phyloP scores from a whole-genome alignment of 2,329 filamentous ascomycete genomes.

The Aureobasidium musti region DNA sequence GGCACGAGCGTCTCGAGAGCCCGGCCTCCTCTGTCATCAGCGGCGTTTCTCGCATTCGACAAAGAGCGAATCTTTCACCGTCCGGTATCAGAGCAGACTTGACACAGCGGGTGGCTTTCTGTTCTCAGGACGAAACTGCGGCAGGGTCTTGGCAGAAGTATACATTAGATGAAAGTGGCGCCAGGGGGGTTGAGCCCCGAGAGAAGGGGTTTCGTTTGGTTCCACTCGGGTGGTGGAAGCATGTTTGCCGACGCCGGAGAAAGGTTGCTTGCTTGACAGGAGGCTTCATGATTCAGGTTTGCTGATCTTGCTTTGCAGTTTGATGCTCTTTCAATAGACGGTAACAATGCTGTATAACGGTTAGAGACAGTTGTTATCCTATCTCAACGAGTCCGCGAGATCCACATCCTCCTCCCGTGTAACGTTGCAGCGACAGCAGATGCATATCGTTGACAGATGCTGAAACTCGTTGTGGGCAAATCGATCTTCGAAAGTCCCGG shows the following conservation, averaged over 20 bases:
- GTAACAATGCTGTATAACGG: slow-evolving; percentile 10
- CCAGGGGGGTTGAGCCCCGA: neutral
- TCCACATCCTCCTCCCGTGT: neutral
- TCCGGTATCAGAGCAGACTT: slow-evolving; percentile 1
- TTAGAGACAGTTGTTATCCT: neutral
- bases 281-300: slow-evolving; percentile 23
- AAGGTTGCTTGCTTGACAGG: slow-evolving; percentile 15
- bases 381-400: neutral
- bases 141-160: slow-evolving; percentile 12
- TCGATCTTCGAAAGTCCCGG: slow-evolving; percentile 3
- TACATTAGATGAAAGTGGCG: slow-evolving; percentile 10
- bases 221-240: slow-evolving; percentile 18
- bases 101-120: slow-evolving; percentile 17
- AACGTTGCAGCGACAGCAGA: neutral
- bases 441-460: neutral
- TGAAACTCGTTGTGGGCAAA: neutral
- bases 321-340: slow-evolving; percentile 10
- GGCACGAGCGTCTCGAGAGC: slow-evolving; percentile 7
- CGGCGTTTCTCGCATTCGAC: neutral
- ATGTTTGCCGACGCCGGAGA: slow-evolving; percentile 10
- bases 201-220: slow-evolving; percentile 1
- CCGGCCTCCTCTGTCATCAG: neutral
- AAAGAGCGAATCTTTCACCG: neutral
- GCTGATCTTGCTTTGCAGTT: slow-evolving; percentile 18
- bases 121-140: slow-evolving; percentile 14